A percentile compares a stretch with the other conserved stretches of the same genome.
These are phyloP conservation scores for Amorphotheca resinae DNA, from an alignment of 495 filamentous ascomycete species.

Conservation along the genomic window DNA sequence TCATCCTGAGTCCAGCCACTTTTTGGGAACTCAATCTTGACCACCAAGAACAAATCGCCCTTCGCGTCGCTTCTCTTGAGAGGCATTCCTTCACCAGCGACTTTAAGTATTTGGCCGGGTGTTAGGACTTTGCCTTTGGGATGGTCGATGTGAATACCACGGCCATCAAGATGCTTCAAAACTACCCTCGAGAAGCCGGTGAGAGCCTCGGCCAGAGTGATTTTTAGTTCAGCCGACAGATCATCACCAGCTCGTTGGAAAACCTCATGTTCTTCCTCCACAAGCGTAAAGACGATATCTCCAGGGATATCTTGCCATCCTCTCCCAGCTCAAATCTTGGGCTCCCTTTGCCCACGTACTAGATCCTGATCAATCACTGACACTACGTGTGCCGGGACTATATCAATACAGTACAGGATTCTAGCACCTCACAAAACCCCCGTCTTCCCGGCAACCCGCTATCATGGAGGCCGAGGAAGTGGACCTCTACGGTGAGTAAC, in stretches of 20 bases:
- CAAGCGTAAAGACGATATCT: constrained; percentile 79
- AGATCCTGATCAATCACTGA: no score
- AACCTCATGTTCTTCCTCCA: constrained; percentile 65
- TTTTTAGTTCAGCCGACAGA: constrained; percentile 61
- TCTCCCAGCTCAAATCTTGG: no score
- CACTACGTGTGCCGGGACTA: no score
- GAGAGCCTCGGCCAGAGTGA: constrained; percentile 75
- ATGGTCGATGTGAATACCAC: constrained; percentile 73
- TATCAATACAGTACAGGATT: no score
- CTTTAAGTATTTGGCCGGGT: constrained; percentile 71
- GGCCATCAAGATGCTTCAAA: constrained; percentile 83
- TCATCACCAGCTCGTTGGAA: constrained; percentile 78
- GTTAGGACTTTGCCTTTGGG: constrained; percentile 61
- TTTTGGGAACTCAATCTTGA: constrained; percentile 82
- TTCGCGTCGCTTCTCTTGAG: constrained; percentile 67
- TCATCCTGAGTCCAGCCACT: constrained; percentile 68
- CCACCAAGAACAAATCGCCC: constrained; percentile 77
- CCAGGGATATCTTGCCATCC: no score
- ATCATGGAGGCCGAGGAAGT: constrained; percentile 26
- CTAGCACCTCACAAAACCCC: no score
- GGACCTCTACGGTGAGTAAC: constrained; percentile 54
- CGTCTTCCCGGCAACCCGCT: no score
- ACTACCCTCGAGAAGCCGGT: constrained; percentile 85
- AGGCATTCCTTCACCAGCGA: constrained; percentile 89
- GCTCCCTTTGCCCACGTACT: no score